Conservation (phyloP, 2,329 filamentous ascomycete genomes). For the Nectriaceae sp. region DNA sequence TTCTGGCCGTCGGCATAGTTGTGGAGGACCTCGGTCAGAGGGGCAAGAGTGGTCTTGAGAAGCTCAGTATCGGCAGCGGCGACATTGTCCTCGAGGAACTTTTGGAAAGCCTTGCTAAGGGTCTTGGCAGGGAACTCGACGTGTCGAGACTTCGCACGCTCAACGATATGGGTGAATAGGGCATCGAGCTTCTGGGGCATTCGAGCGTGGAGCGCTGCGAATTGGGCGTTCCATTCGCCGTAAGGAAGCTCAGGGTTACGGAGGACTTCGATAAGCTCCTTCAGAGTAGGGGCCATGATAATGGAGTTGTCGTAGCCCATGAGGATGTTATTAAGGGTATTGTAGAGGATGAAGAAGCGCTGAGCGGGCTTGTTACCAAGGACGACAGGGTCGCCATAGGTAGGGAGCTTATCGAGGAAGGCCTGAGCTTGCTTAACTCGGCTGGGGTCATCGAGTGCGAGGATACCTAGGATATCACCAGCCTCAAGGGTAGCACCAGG, state of each 20-base stretch:
- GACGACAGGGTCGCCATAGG: conserved; percentile 82
- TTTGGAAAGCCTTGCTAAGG: conserved; percentile 78
- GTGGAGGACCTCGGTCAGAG: conserved; percentile 75
- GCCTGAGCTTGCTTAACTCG: conserved; percentile 96
- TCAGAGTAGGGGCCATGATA: conserved; percentile 85
- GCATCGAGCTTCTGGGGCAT: conserved; percentile 94
- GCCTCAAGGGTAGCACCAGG: conserved; percentile 96
- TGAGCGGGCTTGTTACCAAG: conserved; percentile 91
- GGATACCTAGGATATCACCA: conserved; percentile 96
- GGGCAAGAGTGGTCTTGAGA: conserved; percentile 71
- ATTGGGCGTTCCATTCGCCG: conserved; percentile 94
- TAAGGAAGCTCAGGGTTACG: conserved; percentile 89
- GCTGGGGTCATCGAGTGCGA: conserved; percentile 91
- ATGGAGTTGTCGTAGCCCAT: conserved; percentile 96
- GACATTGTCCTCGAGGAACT: conserved; percentile 88
- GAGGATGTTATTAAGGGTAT: conserved; percentile 83
- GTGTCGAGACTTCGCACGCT: conserved; percentile 75
- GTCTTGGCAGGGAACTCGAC: conserved; percentile 91
- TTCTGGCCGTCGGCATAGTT: conserved; percentile 87
- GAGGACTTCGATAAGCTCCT: conserved; percentile 87
- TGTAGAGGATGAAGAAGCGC: conserved; percentile 75
- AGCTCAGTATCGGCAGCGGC: conserved; percentile 70
- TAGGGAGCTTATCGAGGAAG: conserved; percentile 87
- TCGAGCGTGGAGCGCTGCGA: conserved; percentile 92
- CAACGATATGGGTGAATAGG: conserved; percentile 81